These are phyloP conservation scores for Graphilbum ipis-grandicollis DNA, from an alignment of 2,329 filamentous ascomycete genomes.

Conservation along the genomic window DNA sequence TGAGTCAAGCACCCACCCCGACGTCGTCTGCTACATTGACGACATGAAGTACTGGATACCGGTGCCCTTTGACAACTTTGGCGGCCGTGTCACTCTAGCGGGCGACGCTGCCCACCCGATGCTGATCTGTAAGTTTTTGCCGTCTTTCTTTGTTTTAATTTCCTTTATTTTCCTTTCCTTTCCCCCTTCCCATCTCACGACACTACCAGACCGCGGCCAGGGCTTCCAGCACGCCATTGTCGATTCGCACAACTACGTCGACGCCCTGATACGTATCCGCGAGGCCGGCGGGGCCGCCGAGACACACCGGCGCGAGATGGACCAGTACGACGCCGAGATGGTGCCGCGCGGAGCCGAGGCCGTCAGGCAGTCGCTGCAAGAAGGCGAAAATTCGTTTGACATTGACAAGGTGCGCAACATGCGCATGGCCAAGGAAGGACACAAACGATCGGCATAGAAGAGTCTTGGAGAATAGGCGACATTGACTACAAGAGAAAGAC, in stretches of 20 bases:
- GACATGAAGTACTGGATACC: slow-evolving; percentile 21
- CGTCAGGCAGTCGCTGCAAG: slow-evolving; percentile 16
- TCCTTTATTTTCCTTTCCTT: neutral
- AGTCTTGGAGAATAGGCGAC: no score
- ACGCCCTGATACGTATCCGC: slow-evolving; percentile 13
- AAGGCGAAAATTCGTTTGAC: slow-evolving; percentile 16
- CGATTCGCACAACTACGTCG: slow-evolving; percentile 21
- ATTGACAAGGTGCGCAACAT: slow-evolving; percentile 14
- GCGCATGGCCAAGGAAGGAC: slow-evolving; percentile 16
- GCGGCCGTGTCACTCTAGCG: slow-evolving; percentile 18
- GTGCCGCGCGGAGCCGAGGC: slow-evolving; percentile 16
- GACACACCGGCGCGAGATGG: slow-evolving; percentile 10
- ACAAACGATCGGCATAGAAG: slow-evolving; percentile 10
- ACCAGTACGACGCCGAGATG: slow-evolving; percentile 16
- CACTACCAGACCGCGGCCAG: slow-evolving; percentile 26
- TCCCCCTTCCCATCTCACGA: neutral
- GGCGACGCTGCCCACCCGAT: slow-evolving; percentile 27
- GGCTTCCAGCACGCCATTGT: slow-evolving; percentile 24
- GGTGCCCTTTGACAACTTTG: slow-evolving; percentile 14
- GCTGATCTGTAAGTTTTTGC: slow-evolving; percentile 17
- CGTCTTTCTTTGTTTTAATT: neutral
- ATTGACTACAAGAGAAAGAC: no score
- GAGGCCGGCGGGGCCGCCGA: slow-evolving; percentile 5
- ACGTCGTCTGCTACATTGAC: slow-evolving; percentile 14
- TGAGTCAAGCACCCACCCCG: slow-evolving; percentile 3